These are phyloP conservation scores for Cordyceps javanica DNA, from an alignment of 2,329 filamentous ascomycete genomes.

Conservation along the genomic window DNA sequence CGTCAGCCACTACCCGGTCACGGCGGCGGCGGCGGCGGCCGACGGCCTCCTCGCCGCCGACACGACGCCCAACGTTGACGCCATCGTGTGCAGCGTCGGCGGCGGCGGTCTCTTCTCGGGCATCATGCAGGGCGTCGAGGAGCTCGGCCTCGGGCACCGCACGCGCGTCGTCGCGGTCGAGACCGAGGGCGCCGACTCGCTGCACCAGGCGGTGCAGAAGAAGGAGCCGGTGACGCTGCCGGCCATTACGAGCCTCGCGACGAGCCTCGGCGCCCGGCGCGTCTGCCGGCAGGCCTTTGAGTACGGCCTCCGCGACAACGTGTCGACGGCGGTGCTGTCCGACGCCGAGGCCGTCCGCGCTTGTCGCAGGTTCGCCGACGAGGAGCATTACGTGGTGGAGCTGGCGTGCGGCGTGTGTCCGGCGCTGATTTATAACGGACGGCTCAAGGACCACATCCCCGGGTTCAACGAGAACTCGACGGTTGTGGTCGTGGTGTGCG, in stretches of 20 bases:
- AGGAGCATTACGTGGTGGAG: conserved; percentile 26
- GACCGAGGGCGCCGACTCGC: conserved; percentile 63
- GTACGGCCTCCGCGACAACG: conserved; percentile 22
- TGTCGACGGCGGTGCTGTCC: conserved; percentile 22
- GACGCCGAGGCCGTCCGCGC: conserved; percentile 23
- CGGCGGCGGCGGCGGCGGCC: conserved; percentile 58
- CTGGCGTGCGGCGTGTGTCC: conserved; percentile 24
- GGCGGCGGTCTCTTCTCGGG: conserved; percentile 78
- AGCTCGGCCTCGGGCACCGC: conserved; percentile 17
- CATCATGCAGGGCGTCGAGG: conserved; percentile 55
- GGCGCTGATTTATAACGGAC: conserved; percentile 22
- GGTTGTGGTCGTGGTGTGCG: conserved; percentile 27
- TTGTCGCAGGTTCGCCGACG: conserved; percentile 22
- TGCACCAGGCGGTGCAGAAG: conserved; percentile 50
- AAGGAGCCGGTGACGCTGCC: conserved; percentile 54
- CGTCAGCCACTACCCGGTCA: conserved; percentile 16
- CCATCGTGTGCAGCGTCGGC: conserved; percentile 67
- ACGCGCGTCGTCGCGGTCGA: conserved; percentile 61
- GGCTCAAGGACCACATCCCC: conserved; percentile 19
- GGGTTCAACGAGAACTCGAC: conserved; percentile 20
- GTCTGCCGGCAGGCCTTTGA: conserved; percentile 48
- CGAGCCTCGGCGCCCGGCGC: conserved; percentile 60
- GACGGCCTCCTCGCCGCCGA: conserved; percentile 64
- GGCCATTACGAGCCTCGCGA: conserved; percentile 65
- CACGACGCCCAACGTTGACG: conserved; percentile 42